phyloP scores from a whole-genome alignment of 495 filamentous ascomycete genomes.

The Cryomyces antarcticus region DNA sequence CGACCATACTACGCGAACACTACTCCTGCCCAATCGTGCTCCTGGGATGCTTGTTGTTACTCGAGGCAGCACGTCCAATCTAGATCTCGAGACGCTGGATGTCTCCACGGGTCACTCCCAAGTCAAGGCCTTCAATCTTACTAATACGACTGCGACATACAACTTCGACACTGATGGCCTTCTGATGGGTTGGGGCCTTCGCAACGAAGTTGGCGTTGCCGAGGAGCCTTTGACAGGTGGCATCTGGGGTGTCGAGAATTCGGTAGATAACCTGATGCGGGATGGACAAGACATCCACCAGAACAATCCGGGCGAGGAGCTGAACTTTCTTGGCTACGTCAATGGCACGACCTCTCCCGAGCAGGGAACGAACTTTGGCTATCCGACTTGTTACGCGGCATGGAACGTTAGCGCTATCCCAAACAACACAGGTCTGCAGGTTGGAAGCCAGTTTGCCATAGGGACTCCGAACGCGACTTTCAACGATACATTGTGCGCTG shows the following conservation, averaged over 20 bases:
- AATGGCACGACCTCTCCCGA: slow-evolving; percentile 21
- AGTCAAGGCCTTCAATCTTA: slow-evolving; percentile 43
- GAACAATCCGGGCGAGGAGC: slow-evolving; percentile 54
- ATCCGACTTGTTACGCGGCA: slow-evolving; percentile 44
- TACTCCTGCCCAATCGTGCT: slow-evolving; percentile 32
- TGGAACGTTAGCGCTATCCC: slow-evolving; percentile 35
- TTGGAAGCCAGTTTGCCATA: slow-evolving; percentile 31
- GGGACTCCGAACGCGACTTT: slow-evolving; percentile 13
- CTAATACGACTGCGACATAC: slow-evolving; percentile 20
- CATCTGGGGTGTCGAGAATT: slow-evolving; percentile 56
- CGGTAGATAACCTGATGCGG: slow-evolving; percentile 39
- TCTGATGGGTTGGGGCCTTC: slow-evolving; percentile 47
- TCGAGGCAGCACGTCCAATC: slow-evolving; percentile 38
- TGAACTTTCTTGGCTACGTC: slow-evolving; percentile 49
- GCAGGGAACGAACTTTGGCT: slow-evolving; percentile 40
- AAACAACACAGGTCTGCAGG: slow-evolving; percentile 20
- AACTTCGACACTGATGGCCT: slow-evolving; percentile 29
- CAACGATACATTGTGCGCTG: slow-evolving; percentile 16
- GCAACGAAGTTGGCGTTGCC: slow-evolving; percentile 49
- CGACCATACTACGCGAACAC: slow-evolving; percentile 43
- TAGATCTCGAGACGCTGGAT: slow-evolving; percentile 30
- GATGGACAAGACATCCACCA: slow-evolving; percentile 38
- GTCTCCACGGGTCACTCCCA: slow-evolving; percentile 35
- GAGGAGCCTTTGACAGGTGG: slow-evolving; percentile 31
- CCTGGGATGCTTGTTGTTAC: slow-evolving; percentile 37